Percentiles rank a stretch among this genome's conserved stretches.
Evolutionary conservation across 306 rosid species (phyloP).

Genomic region (Fragaria ananassa): DNA sequence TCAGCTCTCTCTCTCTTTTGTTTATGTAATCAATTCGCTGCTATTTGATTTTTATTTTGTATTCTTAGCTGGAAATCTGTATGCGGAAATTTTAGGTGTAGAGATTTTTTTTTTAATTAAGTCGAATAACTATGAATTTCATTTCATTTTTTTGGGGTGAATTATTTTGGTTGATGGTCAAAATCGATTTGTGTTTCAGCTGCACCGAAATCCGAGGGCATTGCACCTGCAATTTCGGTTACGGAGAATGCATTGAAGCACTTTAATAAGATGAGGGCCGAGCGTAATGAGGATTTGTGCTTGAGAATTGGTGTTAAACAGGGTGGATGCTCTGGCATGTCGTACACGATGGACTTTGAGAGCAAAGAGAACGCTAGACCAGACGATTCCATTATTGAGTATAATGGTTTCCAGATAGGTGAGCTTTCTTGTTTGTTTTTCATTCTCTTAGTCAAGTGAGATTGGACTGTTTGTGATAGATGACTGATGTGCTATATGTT

Average conservation of each 20-base stretch:
- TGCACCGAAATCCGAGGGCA: constrained; percentile 41
- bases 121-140: background rate
- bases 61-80: background rate
- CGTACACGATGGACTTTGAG: constrained; percentile 92
- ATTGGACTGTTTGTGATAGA: background rate
- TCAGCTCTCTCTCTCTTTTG: background rate
- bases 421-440: constrained; percentile 16
- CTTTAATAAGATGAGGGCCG: constrained; percentile 87
- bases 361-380: constrained; percentile 63
- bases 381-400: constrained; percentile 83
- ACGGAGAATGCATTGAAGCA: constrained; percentile 80
- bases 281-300: constrained; percentile 65
- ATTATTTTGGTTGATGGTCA: background rate
- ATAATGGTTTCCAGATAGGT: constrained; percentile 78
- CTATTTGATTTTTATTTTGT: background rate
- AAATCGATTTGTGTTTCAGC: constrained; percentile 25
- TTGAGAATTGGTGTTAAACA: constrained; percentile 94
- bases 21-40: background rate
- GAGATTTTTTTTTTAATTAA: background rate
- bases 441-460: background rate
- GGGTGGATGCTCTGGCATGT: constrained; percentile 99
- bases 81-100: background rate
- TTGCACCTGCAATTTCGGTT: constrained; percentile 47
- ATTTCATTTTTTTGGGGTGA: background rate
- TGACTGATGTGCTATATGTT: background rate